phyloP scores from a whole-genome alignment of 1,284 basidiomycete species.

The Cutaneotrichosporon curvatum region DNA sequence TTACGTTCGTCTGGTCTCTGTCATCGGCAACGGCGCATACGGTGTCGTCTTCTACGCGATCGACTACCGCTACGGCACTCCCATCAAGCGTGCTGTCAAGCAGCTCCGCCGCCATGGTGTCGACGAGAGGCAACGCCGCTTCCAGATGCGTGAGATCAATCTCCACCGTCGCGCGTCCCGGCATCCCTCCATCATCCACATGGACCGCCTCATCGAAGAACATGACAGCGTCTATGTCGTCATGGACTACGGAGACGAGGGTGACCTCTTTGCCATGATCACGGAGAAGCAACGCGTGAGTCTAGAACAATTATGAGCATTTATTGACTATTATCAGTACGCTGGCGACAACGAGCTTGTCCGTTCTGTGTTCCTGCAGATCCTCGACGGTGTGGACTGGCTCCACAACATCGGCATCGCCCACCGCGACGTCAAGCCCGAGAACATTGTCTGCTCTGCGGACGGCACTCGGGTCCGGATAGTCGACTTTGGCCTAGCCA shows the following conservation, averaged over 20 bases:
- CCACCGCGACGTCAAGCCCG: conserved; percentile 96
- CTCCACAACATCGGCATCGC: conserved; percentile 66
- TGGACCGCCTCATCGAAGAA: conserved; percentile 77
- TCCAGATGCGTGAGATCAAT: conserved; percentile 68
- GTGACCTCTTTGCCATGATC: conserved; percentile 81
- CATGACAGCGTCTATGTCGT: conserved; percentile 55
- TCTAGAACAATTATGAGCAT: conserved; percentile 1
- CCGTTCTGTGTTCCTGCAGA: conserved; percentile 79
- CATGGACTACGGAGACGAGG: conserved; percentile 68
- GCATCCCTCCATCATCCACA: conserved; percentile 74
- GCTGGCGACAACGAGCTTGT: conserved; percentile 72
- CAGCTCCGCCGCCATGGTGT: conserved; percentile 58
- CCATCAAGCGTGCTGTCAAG: conserved; percentile 71
- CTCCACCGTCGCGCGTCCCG: conserved; percentile 58
- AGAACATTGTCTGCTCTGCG: conserved; percentile 84
- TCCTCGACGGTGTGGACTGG: conserved; percentile 88
- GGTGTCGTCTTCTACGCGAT: conserved; percentile 89
- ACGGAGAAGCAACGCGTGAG: conserved; percentile 51
- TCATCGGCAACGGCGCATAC: conserved; percentile 91
- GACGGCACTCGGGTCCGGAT: conserved; percentile 73
- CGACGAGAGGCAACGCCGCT: conserved; percentile 64
- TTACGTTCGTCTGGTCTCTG: conserved; percentile 73
- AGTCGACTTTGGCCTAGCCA: conserved; percentile 96
- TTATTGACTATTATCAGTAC: conserved; percentile 51
- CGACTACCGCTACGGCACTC: conserved; percentile 53